phyloP scores from a whole-genome alignment of 176 grass and related monocot species.

The Avena atlantica region DNA sequence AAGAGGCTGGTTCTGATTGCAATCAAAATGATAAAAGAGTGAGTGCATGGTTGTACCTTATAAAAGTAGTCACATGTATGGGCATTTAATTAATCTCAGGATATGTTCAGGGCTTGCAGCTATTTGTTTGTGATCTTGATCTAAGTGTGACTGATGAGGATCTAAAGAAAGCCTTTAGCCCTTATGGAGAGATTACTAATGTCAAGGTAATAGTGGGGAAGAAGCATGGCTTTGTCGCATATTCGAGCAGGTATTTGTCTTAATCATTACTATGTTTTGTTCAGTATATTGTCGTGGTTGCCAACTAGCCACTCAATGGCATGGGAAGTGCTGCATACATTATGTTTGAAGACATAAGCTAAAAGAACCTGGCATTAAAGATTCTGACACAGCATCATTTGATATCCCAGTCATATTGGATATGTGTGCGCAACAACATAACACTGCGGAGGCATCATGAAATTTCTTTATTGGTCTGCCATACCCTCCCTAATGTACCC shows the following conservation, averaged over 20 bases:
- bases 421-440: neutral
- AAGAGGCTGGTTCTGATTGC: constrained; percentile 54
- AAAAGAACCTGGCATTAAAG: neutral
- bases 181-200: constrained; percentile 61
- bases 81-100: constrained; percentile 18
- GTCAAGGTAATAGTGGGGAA: constrained; percentile 69
- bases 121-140: constrained; percentile 78
- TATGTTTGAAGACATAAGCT: neutral
- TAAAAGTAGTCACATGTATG: neutral
- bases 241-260: constrained; percentile 51
- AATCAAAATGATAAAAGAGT: constrained; percentile 66
- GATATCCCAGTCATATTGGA: neutral
- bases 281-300: constrained; percentile 4
- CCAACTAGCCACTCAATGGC: neutral
- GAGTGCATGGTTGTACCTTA: constrained; percentile 34
- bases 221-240: constrained; percentile 66
- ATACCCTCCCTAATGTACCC: neutral
- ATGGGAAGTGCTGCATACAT: constrained; percentile 17
- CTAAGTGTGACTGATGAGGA: constrained; percentile 54
- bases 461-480: neutral
- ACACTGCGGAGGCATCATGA: neutral
- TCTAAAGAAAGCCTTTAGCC: constrained; percentile 59
- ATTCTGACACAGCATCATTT: neutral
- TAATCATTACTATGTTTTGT: neutral
- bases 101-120: constrained; percentile 32